These are phyloP conservation scores for Calycina herbarum DNA, from an alignment of 2,329 filamentous ascomycete species.

Conservation along the genomic window DNA sequence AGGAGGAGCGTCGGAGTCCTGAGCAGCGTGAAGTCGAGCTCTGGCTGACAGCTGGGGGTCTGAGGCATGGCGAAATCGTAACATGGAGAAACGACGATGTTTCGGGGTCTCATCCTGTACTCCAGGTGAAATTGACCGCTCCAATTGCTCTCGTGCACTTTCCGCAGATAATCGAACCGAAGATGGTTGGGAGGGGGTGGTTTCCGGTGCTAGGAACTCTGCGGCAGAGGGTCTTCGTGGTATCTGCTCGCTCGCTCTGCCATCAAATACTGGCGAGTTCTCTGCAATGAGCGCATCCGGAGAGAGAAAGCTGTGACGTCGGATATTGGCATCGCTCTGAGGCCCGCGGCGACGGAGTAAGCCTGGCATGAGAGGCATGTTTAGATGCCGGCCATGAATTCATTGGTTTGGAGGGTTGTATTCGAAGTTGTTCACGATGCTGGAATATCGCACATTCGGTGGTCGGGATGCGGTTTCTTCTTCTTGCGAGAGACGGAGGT, in stretches of 20 bases:
- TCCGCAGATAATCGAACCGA: slow-evolving; percentile 25
- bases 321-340: slow-evolving; percentile 33
- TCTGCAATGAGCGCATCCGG: slow-evolving; percentile 21
- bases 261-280: slow-evolving; percentile 24
- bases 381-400: slow-evolving; percentile 15
- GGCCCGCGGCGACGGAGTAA: slow-evolving; percentile 35
- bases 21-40: slow-evolving; percentile 66
- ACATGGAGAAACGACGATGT: slow-evolving; percentile 65
- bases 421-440: neutral
- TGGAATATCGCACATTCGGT: neutral
- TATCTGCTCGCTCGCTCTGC: slow-evolving; percentile 38
- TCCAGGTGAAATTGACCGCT: slow-evolving; percentile 42
- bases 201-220: slow-evolving; percentile 31
- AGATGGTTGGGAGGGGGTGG: slow-evolving; percentile 18
- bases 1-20: slow-evolving; percentile 47
- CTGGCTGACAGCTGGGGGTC: slow-evolving; percentile 82
- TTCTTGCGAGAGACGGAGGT: neutral
- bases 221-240: slow-evolving; percentile 33
- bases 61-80: slow-evolving; percentile 88
- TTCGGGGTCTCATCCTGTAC: slow-evolving; percentile 56
- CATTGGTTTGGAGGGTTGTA: slow-evolving; percentile 22
- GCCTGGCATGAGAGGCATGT: slow-evolving; percentile 35
- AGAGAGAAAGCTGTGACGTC: slow-evolving; percentile 36
- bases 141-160: slow-evolving; percentile 16
- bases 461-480: slow-evolving; percentile 1